Conservation (phyloP, 2,329 filamentous ascomycete genomes). For the Paracorniculantispora psalliotae region DNA sequence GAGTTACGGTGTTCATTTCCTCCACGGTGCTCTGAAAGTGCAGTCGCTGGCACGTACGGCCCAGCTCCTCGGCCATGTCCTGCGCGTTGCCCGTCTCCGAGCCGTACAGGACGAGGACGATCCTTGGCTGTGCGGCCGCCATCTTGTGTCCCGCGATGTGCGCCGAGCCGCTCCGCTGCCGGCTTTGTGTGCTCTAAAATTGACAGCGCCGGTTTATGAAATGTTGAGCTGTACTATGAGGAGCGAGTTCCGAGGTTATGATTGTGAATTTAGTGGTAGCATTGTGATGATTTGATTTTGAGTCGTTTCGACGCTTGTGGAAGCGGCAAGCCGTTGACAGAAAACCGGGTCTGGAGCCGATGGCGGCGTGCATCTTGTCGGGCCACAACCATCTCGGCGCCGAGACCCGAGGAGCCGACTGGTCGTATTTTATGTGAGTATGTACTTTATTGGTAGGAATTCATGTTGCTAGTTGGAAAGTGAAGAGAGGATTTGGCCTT, state of each 20-base stretch:
- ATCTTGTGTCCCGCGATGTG: neutral
- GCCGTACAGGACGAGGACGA: conserved; percentile 74
- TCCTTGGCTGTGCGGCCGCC: conserved; percentile 27
- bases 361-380: neutral
- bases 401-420: neutral
- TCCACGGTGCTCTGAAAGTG: conserved; percentile 71
- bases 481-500: too few species aligned
- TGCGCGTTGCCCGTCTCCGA: conserved; percentile 94
- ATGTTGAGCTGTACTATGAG: too few species aligned
- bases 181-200: too few species aligned
- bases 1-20: conserved; percentile 70
- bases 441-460: too few species aligned
- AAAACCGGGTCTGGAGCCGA: conserved; percentile 12
- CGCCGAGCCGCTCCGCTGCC: neutral
- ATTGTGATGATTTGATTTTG: neutral
- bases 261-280: too few species aligned
- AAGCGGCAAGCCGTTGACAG: neutral
- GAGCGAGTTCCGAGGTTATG: too few species aligned
- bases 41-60: conserved; percentile 66
- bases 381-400: neutral
- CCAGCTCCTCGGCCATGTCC: conserved; percentile 83
- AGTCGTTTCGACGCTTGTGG: neutral
- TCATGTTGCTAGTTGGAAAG: too few species aligned
- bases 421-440: too few species aligned
- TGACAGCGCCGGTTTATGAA: too few species aligned